These are phyloP conservation scores for Colletotrichum lentis DNA, from an alignment of 2,329 filamentous ascomycete species.

Conservation along the genomic window DNA sequence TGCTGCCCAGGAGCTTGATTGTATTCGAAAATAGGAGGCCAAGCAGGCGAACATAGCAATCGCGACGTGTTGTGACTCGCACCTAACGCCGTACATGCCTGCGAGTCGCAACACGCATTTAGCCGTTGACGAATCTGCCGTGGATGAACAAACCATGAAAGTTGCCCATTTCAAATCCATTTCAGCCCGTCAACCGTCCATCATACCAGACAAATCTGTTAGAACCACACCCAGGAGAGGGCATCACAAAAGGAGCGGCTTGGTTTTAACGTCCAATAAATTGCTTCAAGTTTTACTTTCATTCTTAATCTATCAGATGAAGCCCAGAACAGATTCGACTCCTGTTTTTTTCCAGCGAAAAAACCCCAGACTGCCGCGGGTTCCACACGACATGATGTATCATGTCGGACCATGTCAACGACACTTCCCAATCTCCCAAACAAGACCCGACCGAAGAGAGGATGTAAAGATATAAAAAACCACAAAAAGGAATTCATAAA, in stretches of 20 bases:
- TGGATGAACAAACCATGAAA: not conserved
- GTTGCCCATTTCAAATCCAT: not conserved
- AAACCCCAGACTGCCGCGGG: slow-evolving; percentile 4
- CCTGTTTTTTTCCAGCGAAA: slow-evolving; percentile 17
- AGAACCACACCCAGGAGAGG: not conserved
- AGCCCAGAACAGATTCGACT: slow-evolving; percentile 16
- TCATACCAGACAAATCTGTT: not conserved
- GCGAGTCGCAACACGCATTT: no score
- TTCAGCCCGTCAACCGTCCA: not conserved
- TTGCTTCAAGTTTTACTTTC: slow-evolving; percentile 7
- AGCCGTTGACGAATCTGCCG: not conserved
- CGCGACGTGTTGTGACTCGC: no score
- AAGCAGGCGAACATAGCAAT: not conserved
- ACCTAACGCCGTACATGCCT: no score
- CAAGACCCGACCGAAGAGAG: slow-evolving; percentile 14
- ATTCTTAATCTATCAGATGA: slow-evolving; percentile 34
- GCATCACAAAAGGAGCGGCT: not conserved
- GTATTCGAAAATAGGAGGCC: no score
- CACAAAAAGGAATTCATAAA: slow-evolving; percentile 11
- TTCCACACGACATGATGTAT: slow-evolving; percentile 18
- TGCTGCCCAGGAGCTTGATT: no score
- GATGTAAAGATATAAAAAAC: slow-evolving; percentile 27
- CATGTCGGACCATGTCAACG: slow-evolving; percentile 31
- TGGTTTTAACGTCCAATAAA: no score
- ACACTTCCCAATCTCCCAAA: slow-evolving; percentile 30